Evolutionary conservation across 139 green algal species (phyloP).

Genomic region (Dunaliella sp.): DNA sequence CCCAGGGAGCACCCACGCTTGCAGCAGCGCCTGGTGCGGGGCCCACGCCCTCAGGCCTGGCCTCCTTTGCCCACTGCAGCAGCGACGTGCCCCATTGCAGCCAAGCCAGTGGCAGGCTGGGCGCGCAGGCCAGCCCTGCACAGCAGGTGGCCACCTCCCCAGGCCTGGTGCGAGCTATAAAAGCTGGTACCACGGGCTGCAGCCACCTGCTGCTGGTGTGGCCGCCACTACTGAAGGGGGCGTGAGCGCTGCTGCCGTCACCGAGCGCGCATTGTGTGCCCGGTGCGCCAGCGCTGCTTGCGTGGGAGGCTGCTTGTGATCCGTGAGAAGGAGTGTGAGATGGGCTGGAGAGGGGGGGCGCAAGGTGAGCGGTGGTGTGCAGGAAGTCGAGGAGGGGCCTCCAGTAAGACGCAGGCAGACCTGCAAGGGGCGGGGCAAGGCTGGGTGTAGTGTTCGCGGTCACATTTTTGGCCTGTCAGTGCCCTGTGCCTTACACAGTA

Average conservation of each 20-base stretch:
- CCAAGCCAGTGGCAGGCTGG: conserved; percentile 4
- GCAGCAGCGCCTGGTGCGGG: neutral
- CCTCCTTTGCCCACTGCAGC: conserved; percentile 8
- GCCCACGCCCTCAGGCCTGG: neutral
- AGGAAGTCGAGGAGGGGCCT: neutral
- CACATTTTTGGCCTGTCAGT: too few species aligned
- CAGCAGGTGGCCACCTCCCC: neutral
- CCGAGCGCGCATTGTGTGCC: too few species aligned
- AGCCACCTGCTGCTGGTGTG: conserved; percentile 19
- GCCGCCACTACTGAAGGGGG: conserved; percentile 9
- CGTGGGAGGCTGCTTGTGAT: too few species aligned
- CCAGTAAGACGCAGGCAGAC: neutral
- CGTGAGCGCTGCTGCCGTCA: neutral
- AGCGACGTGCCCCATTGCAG: conserved; percentile 26
- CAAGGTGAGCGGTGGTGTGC: neutral
- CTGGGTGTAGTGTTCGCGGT: too few species aligned
- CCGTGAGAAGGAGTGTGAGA: neutral
- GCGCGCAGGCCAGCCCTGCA: conserved; percentile 8
- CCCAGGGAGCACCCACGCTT: neutral
- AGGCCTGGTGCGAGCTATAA: neutral
- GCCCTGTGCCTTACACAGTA: too few species aligned
- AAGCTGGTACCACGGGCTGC: neutral
- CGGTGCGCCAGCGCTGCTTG: too few species aligned
- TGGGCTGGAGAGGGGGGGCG: neutral
- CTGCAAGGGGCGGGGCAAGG: neutral